A percentile compares a stretch with the other conserved stretches of the same genome.
Evolutionary conservation across 345 rosid species (phyloP).

Genomic region (Stellera chamaejasme): DNA sequence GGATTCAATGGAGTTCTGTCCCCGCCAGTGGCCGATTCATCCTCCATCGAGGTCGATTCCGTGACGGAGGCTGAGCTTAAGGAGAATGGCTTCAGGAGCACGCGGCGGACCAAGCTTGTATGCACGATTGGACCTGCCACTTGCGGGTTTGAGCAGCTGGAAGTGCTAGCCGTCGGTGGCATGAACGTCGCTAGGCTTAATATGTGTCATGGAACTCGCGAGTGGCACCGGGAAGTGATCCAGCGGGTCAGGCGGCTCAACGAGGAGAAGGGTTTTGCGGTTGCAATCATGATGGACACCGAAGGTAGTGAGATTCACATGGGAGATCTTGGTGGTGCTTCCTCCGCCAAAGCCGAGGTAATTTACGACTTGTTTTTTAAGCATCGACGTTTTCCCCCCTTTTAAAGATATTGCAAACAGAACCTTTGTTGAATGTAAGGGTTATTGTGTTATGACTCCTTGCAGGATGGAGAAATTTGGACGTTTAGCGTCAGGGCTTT

Average conservation of each 20-base stretch:
- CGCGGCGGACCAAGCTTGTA: conserved; percentile 87
- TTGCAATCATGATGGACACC: conserved; percentile 99
- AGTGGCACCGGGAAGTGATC: conserved; percentile 83
- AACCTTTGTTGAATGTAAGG: not conserved
- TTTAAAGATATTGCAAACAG: not conserved
- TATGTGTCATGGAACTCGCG: conserved; percentile 94
- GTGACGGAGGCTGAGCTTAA: conserved; percentile 90
- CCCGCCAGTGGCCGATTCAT: conserved; percentile 7
- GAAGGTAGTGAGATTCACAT: conserved; percentile 99
- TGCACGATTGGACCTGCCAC: conserved; percentile 97
- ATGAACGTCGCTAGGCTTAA: conserved; percentile 96
- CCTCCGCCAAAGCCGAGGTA: conserved; percentile 92
- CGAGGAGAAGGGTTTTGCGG: conserved; percentile 94
- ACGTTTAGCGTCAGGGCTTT: conserved; percentile 89
- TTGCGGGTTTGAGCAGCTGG: conserved; percentile 79
- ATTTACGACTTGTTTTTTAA: not conserved
- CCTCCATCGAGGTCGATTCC: conserved; percentile 68
- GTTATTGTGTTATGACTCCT: not conserved
- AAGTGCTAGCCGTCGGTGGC: conserved; percentile 90
- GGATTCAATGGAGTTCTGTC: conserved; percentile 3
- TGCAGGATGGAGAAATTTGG: conserved; percentile 97
- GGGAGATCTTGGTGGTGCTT: conserved; percentile 93
- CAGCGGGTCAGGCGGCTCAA: conserved; percentile 76
- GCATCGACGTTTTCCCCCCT: not conserved
- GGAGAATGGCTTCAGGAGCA: conserved; percentile 99